A percentile compares a stretch with the other conserved stretches of the same genome.
Evolutionary conservation across 805 yeast species (phyloP).

Genomic region (Candida caryicola): DNA sequence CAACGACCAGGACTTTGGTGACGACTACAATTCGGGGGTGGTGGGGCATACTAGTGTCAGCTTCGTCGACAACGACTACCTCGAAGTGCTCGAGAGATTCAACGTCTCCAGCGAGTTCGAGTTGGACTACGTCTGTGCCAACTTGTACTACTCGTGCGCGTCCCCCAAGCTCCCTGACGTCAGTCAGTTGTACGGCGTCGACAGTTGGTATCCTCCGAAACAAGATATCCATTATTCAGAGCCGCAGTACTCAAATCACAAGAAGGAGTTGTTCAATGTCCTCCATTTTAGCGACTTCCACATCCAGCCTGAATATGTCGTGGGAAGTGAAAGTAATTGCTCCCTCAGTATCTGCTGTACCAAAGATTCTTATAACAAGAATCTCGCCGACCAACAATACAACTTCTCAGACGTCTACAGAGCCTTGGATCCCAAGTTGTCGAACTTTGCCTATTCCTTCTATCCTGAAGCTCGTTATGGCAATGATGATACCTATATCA

Average conservation of each 20-base stretch:
- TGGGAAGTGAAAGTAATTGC: constrained; percentile 61
- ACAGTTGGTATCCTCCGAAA: constrained; percentile 34
- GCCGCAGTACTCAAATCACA: constrained; percentile 25
- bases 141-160: constrained; percentile 44
- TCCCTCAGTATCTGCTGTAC: constrained; percentile 59
- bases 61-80: constrained; percentile 38
- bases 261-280: constrained; percentile 49
- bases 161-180: constrained; percentile 51
- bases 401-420: constrained; percentile 29
- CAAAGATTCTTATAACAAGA: constrained; percentile 42
- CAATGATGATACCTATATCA: constrained; percentile 21
- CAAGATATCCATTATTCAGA: constrained; percentile 27
- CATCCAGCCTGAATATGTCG: constrained; percentile 50
- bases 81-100: constrained; percentile 34
- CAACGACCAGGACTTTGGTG: constrained; percentile 7
- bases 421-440: constrained; percentile 10
- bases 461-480: constrained; percentile 32
- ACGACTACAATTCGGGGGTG: constrained; percentile 21
- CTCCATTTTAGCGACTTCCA: constrained; percentile 69
- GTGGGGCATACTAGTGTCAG: constrained; percentile 26
- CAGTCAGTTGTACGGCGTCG: constrained; percentile 33
- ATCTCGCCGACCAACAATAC: constrained; percentile 22
- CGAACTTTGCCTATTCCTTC: constrained; percentile 20
- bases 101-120: constrained; percentile 37
- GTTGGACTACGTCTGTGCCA: constrained; percentile 54